A percentile compares a stretch with the other conserved stretches of the same genome.
Conservation (phyloP, 148 eudicot species). For the Camellia granthamiana region DNA sequence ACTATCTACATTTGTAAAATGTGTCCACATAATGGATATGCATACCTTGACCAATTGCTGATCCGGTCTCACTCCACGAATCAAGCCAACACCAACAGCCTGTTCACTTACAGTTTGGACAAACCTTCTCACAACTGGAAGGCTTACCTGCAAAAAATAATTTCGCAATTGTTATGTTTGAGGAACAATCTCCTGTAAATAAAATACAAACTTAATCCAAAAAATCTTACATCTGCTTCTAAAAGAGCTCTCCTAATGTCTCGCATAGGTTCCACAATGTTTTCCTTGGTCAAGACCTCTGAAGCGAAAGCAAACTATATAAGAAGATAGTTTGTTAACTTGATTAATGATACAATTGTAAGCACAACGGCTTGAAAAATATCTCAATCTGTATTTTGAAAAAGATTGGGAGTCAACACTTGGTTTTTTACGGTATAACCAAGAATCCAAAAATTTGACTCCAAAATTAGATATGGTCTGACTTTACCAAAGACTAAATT, state of each 20-base stretch:
- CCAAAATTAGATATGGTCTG: no score
- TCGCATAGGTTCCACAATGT: constrained; percentile 94
- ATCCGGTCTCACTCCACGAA: constrained; percentile 87
- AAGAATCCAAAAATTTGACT: no score
- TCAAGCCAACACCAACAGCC: constrained; percentile 88
- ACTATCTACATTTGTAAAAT: neutral
- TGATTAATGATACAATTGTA: constrained; percentile 4
- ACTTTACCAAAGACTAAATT: no score
- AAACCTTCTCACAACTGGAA: constrained; percentile 96
- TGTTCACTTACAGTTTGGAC: constrained; percentile 86
- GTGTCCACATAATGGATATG: neutral
- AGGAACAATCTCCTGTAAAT: neutral
- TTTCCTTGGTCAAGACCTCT: constrained; percentile 95
- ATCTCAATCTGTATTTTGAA: no score
- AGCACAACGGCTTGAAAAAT: no score
- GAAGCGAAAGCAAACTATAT: constrained; percentile 18
- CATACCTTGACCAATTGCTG: constrained; percentile 98
- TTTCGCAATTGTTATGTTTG: neutral
- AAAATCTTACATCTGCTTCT: constrained; percentile 87
- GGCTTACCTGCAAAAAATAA: constrained; percentile 74
- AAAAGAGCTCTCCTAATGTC: constrained; percentile 94
- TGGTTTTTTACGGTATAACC: no score
- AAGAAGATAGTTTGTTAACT: neutral
- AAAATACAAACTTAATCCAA: neutral
- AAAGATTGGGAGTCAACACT: no score